These are phyloP conservation scores for Liriodendron chinense DNA, from an alignment of 164 flowering plant species.

Conservation along the genomic window DNA sequence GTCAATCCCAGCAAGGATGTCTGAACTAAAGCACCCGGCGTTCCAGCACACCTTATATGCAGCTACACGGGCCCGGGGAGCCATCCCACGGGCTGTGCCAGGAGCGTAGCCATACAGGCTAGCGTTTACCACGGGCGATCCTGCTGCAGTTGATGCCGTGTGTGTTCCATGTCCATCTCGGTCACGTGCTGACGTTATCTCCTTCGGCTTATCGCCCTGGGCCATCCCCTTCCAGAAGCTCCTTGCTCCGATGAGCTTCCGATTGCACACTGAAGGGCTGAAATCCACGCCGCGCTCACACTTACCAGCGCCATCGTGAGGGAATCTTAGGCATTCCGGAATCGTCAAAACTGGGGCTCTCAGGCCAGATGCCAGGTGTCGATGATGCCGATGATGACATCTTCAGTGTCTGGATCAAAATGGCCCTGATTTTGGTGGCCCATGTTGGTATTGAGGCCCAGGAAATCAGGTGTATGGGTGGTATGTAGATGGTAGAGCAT, in stretches of 20 bases:
- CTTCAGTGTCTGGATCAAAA: constrained; percentile 39
- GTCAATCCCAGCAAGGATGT: constrained; percentile 79
- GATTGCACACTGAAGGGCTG: constrained; percentile 47
- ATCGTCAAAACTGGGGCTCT: constrained; percentile 58
- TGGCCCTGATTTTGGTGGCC: constrained; percentile 38
- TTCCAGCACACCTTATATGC: constrained; percentile 76
- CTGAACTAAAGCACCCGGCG: constrained; percentile 67
- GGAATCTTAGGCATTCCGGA: constrained; percentile 54
- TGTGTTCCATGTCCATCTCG: constrained; percentile 88
- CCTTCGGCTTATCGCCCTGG: constrained; percentile 29
- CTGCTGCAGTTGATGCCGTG: constrained; percentile 82
- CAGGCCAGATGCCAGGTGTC: constrained; percentile 94
- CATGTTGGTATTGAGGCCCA: constrained; percentile 37
- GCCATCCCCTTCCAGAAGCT: constrained; percentile 60
- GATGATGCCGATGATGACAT: constrained; percentile 67
- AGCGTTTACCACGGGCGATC: constrained; percentile 50
- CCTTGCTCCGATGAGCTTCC: constrained; percentile 76
- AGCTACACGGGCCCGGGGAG: constrained; percentile 63
- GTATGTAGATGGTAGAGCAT: constrained; percentile 65
- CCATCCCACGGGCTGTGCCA: constrained; percentile 89
- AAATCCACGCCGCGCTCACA: constrained; percentile 66
- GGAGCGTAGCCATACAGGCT: constrained; percentile 70
- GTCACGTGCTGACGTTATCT: constrained; percentile 55
- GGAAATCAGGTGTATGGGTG: constrained; percentile 70
- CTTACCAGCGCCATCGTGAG: constrained; percentile 53